Conservation (phyloP, 176 grass and related monocot genomes). For the Metroxylon sagu region DNA sequence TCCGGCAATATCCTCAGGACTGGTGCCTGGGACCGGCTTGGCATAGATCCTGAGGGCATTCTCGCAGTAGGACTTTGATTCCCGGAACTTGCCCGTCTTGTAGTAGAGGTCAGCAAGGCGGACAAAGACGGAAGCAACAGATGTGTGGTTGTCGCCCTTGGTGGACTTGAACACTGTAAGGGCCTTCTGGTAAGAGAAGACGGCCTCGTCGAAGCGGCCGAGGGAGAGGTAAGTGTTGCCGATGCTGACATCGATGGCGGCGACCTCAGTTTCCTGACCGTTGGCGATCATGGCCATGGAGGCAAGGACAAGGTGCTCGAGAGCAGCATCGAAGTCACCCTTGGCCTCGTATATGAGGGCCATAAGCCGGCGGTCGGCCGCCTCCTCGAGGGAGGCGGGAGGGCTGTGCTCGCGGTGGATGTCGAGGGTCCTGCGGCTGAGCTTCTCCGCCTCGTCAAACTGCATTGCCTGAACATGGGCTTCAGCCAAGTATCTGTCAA, state of each 20-base stretch:
- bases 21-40: slow-evolving; percentile 53
- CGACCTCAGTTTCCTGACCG: slow-evolving; percentile 71
- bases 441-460: slow-evolving; percentile 88
- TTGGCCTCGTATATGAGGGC: slow-evolving; percentile 83
- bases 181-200: slow-evolving; percentile 99
- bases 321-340: slow-evolving; percentile 77
- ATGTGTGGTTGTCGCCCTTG: slow-evolving; percentile 60
- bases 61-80: slow-evolving; percentile 93
- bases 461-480: slow-evolving; percentile 90
- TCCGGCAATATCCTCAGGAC: slow-evolving; percentile 73
- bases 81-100: slow-evolving; percentile 66
- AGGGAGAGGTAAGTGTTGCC: slow-evolving; percentile 88
- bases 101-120: slow-evolving; percentile 89
- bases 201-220: slow-evolving; percentile 82
- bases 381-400: slow-evolving; percentile 79
- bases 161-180: slow-evolving; percentile 81
- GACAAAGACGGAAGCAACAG: slow-evolving; percentile 71
- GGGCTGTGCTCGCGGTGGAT: slow-evolving; percentile 92
- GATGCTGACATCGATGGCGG: slow-evolving; percentile 68
- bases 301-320: slow-evolving; percentile 94
- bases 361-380: slow-evolving; percentile 86
- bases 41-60: slow-evolving; percentile 75
- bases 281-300: slow-evolving; percentile 91
- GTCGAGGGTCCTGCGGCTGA: slow-evolving; percentile 69
- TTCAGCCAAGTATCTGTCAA: slow-evolving; percentile 76